Evolutionary conservation across 1,284 basidiomycete genomes (phyloP).

Genomic region (Naganishia sp.): DNA sequence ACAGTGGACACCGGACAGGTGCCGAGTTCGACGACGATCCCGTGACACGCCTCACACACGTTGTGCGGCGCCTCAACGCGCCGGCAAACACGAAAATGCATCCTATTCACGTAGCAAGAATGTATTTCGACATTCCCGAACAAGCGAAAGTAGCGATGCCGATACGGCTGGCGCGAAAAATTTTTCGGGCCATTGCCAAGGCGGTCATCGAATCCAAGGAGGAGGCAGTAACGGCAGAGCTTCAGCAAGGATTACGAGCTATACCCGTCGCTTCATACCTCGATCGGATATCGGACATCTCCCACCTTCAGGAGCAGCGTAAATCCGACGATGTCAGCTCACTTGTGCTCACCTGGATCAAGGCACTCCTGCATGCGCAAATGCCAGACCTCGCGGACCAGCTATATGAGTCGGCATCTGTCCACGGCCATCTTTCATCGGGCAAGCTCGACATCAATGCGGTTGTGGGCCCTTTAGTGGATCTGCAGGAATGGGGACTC

Average conservation of each 20-base stretch:
- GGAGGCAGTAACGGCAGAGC: not conserved
- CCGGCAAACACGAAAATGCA: not conserved
- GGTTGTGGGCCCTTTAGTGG: slow-evolving; percentile 14
- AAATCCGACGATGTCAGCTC: not conserved
- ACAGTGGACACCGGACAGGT: not conserved
- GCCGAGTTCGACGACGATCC: not conserved
- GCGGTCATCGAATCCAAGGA: slow-evolving; percentile 9
- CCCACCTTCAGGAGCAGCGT: not conserved
- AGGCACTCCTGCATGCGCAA: slow-evolving; percentile 8
- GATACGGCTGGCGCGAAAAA: not conserved
- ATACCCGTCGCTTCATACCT: not conserved
- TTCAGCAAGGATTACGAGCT: slow-evolving; percentile 1
- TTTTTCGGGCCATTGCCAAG: slow-evolving; percentile 1
- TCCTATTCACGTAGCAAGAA: not conserved
- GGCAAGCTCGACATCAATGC: slow-evolving; percentile 11
- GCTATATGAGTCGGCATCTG: not conserved
- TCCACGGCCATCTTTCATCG: not conserved
- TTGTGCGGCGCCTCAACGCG: not conserved
- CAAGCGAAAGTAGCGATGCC: not conserved
- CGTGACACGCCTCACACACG: not conserved
- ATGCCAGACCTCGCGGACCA: slow-evolving; percentile 20
- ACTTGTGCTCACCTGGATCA: slow-evolving; percentile 4
- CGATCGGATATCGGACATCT: not conserved
- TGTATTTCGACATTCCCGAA: slow-evolving; percentile 7
- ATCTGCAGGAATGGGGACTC: slow-evolving; percentile 17